Conservation (phyloP, 2,329 filamentous ascomycete species). For the Onygenales sp. region DNA sequence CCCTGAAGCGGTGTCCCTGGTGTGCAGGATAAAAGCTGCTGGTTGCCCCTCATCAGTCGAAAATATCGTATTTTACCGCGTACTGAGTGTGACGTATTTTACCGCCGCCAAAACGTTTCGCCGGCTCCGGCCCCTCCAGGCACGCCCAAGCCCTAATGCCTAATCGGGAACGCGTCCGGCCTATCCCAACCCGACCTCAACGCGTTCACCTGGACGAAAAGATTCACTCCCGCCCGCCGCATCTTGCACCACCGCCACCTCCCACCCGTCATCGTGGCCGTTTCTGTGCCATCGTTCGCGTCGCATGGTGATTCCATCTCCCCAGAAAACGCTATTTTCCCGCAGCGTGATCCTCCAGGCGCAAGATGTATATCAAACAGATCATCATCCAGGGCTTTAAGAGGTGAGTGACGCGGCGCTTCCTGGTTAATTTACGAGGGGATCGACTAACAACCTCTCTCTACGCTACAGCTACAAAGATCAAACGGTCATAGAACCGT, state of each 20-base stretch:
- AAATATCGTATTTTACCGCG: background rate
- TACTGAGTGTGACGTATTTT: conserved; percentile 6
- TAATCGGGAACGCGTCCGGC: conserved; percentile 10
- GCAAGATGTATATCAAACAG: conserved; percentile 96
- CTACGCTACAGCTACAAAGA: conserved; percentile 79
- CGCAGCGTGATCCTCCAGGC: background rate
- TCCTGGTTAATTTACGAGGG: background rate
- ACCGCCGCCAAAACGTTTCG: conserved; percentile 6
- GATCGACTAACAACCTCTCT: conserved; percentile 11
- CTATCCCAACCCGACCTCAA: background rate
- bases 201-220: background rate
- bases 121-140: conserved; percentile 3
- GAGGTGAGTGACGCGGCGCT: conserved; percentile 52
- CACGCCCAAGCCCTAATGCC: conserved; percentile 8
- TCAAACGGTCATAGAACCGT: conserved; percentile 96
- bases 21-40: background rate
- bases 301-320: background rate
- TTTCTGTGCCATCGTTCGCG: background rate
- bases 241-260: background rate
- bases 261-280: background rate
- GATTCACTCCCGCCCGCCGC: background rate
- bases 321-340: background rate
- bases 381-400: conserved; percentile 99
- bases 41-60: conserved; percentile 3
- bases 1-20: background rate